phyloP scores from a whole-genome alignment of 306 rosid species.

The Quercus wislizeni region DNA sequence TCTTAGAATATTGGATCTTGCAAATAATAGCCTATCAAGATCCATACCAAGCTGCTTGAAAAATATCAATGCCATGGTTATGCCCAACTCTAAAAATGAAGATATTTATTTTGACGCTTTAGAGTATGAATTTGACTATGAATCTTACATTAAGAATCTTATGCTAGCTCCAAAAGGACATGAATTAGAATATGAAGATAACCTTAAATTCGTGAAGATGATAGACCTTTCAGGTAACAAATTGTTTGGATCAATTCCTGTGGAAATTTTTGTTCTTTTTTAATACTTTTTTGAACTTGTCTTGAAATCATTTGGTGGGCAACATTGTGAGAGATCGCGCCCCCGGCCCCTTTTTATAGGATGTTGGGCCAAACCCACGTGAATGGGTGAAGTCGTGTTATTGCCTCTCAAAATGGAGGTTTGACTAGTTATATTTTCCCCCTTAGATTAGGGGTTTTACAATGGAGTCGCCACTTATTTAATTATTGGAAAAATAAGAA shows the following conservation, averaged over 20 bases:
- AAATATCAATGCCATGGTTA: slow-evolving; percentile 19
- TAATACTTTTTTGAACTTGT: not conserved
- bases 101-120: slow-evolving; percentile 1
- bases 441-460: no score
- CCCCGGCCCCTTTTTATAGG: no score
- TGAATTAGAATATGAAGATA: no score
- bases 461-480: no score
- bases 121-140: slow-evolving; percentile 7
- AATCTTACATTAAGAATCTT: slow-evolving; percentile 10
- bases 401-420: no score
- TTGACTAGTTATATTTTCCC: no score
- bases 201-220: not conserved
- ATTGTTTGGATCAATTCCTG: not conserved
- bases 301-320: not conserved
- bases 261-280: not conserved
- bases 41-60: slow-evolving; percentile 36
- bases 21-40: slow-evolving; percentile 10
- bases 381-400: no score
- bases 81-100: not conserved
- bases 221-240: not conserved
- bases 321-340: no score
- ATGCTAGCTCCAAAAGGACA: not conserved
- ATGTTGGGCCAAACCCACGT: no score
- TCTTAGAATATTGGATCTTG: slow-evolving; percentile 19
- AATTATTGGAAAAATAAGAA: no score